Evolutionary conservation across 2,329 filamentous ascomycete genomes (phyloP).

Genomic region (Botrytis porri): DNA sequence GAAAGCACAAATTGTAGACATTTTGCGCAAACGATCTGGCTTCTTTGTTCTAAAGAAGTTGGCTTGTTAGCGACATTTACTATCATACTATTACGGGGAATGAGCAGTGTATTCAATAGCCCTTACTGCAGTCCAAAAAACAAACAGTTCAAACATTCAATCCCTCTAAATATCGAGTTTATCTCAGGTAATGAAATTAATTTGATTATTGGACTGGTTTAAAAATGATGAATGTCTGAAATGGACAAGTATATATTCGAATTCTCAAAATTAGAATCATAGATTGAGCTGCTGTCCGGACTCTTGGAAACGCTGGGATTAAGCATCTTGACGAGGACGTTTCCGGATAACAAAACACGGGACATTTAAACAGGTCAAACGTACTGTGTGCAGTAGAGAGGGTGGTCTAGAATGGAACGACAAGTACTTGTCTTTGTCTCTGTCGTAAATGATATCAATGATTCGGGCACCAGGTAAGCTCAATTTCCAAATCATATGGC

Average conservation of each 20-base stretch:
- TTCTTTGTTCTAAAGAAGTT: neutral
- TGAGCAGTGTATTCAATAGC: neutral
- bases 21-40: neutral
- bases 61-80: slow-evolving; percentile 1
- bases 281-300: neutral
- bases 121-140: neutral
- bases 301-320: neutral
- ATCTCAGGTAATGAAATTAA: neutral
- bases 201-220: neutral
- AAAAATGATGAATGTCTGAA: neutral
- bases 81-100: neutral
- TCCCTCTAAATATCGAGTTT: neutral
- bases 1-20: neutral
- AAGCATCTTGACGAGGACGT: neutral
- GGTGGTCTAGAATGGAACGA: neutral
- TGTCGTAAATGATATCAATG: slow-evolving; percentile 13
- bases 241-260: neutral
- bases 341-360: neutral
- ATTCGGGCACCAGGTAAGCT: neutral
- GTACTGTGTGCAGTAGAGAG: slow-evolving; percentile 5
- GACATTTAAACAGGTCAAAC: neutral
- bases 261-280: neutral
- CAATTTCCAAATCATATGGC: neutral
- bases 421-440: slow-evolving; percentile 5
- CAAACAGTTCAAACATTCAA: neutral